These are phyloP conservation scores for Trametes maxima DNA, from an alignment of 768 basidiomycete genomes.

Conservation along the genomic window DNA sequence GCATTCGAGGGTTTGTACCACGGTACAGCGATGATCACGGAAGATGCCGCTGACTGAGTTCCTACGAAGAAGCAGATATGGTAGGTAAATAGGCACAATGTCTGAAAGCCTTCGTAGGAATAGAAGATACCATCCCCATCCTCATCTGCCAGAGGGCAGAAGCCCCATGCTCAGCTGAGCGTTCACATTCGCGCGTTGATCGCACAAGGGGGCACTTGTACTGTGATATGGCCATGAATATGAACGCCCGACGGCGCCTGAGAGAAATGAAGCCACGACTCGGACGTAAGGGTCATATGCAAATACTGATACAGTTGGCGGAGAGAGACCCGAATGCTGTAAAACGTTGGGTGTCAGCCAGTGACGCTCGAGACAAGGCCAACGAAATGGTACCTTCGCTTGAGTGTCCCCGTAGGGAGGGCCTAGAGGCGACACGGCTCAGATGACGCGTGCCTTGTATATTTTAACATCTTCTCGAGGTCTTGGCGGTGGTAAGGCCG, in stretches of 20 bases:
- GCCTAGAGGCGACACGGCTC: neutral
- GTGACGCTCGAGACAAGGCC: too few relatives aligned
- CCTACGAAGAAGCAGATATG: constrained; percentile 19
- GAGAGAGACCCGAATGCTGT: too few relatives aligned
- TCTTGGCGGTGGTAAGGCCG: constrained; percentile 28
- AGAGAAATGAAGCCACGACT: neutral
- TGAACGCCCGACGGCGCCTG: neutral
- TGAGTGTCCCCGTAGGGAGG: neutral
- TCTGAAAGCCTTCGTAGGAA: constrained; percentile 8
- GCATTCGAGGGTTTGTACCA: constrained; percentile 13
- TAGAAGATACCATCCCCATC: constrained; percentile 7
- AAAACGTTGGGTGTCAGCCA: too few relatives aligned
- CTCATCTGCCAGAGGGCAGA: neutral
- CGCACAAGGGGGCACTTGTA: neutral
- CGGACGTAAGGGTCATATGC: too few relatives aligned
- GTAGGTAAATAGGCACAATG: constrained; percentile 21
- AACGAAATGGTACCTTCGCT: too few relatives aligned
- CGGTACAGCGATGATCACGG: constrained; percentile 11
- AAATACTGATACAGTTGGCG: too few relatives aligned
- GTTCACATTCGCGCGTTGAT: neutral
- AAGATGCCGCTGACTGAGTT: constrained; percentile 15
- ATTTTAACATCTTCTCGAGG: constrained; percentile 89
- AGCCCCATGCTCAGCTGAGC: neutral
- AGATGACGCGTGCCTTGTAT: constrained; percentile 62
- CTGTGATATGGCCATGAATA: neutral